A percentile compares a stretch with the other conserved stretches of the same genome.
phyloP scores from a whole-genome alignment of 306 rosid species.

The Echinosophora koreensis region DNA sequence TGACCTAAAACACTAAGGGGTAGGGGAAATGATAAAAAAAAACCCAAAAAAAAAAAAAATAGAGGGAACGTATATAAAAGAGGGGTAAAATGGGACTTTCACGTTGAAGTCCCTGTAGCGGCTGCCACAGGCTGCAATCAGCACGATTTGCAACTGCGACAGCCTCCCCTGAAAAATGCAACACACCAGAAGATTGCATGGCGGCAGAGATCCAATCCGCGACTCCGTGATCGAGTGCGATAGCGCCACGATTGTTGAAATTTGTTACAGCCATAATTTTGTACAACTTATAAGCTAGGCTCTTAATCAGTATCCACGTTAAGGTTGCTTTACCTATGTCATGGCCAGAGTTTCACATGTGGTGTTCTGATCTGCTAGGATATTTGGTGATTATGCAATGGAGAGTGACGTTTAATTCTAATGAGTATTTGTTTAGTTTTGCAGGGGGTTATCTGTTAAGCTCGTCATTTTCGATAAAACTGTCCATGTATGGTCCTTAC shows the following conservation, averaged over 20 bases:
- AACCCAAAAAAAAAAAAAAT: too few species aligned
- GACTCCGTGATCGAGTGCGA: too few species aligned
- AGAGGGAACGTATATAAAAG: too few species aligned
- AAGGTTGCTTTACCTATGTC: constrained; percentile 38
- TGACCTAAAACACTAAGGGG: too few species aligned
- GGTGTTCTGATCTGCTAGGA: constrained; percentile 20
- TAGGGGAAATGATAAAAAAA: too few species aligned
- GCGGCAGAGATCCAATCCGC: too few species aligned
- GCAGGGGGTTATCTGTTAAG: constrained; percentile 85
- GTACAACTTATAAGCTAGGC: constrained; percentile 21
- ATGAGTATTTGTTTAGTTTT: constrained; percentile 44
- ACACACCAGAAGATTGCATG: too few species aligned
- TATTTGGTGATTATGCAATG: constrained; percentile 32
- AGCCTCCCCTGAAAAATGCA: too few species aligned
- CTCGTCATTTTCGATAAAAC: constrained; percentile 97
- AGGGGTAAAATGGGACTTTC: too few species aligned
- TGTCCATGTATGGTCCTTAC: constrained; percentile 85
- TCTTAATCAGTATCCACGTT: constrained; percentile 27
- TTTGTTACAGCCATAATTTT: constrained; percentile 14
- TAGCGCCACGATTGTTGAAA: not conserved
- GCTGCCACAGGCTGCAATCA: too few species aligned
- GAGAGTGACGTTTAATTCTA: constrained; percentile 47
- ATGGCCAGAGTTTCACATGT: constrained; percentile 30
- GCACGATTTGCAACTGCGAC: too few species aligned
- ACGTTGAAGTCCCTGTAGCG: too few species aligned